Evolutionary conservation across 139 green algal genomes (phyloP), one percentile per base, ranked within the genome.

Genomic region (Closterium sp.): DNA sequence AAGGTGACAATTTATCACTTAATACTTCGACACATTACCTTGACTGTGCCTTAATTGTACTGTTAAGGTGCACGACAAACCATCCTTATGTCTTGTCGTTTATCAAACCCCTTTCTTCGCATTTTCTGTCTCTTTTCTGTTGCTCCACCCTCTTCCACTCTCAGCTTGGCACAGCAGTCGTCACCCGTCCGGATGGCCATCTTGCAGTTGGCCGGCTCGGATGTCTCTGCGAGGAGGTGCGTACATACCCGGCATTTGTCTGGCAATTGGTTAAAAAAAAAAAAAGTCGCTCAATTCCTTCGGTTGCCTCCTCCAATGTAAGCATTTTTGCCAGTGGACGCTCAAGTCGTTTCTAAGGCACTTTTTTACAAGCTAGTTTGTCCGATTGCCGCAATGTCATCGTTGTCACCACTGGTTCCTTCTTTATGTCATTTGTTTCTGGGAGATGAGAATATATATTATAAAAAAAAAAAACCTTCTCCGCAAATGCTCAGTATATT

Each of bases 321-420:
- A 86, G 11, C 42, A 86, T 17, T 31, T 88, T 91, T 86, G 28
- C 42, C 28, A n/a, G 28, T 86, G 30, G 87, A 90, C 30, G 87
- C 24, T 22, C n/a, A 31, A 24, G 13, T 13, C 62, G 62, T 79
- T 79, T 79, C 62, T 27, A 79, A 27, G 62, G 7, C 38, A 1
- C 38, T 1, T 50, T 50, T 50, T 50, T n/a, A 2, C 94, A 97
- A 84, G 92, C 90, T 9, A 62, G 97, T 2, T 91, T 95, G 9
- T 32, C 87, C 24, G 89, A 86, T 10, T 95, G 95, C n/a, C 91
- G 90, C 17, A 89, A 97, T 62, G 90, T 96, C 62, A 96, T 97
- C 70, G 87, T 97, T 28, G 96, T 96, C 3, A 96, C 95, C 50
- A 95, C n/a, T n/a, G n/a, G n/a, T n/a, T n/a, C n/a, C n/a, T n/a